A percentile compares a stretch with the other conserved stretches of the same genome.
Evolutionary conservation across 179 eudicot genomes (phyloP).

Genomic region (Carnegiea gigantea): DNA sequence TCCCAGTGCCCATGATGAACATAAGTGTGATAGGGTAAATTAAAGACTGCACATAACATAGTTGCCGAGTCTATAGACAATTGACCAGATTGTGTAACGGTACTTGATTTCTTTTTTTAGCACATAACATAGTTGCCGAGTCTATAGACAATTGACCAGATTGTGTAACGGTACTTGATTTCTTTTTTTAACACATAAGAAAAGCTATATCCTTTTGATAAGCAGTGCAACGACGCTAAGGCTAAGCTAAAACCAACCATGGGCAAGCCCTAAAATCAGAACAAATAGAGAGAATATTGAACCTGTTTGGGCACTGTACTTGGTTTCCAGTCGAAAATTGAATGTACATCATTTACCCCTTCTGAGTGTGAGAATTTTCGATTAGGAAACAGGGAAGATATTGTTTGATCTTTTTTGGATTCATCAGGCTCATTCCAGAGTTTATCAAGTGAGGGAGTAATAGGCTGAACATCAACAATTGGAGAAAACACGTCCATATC

Average conservation of each 20-base stretch:
- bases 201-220: too few species aligned
- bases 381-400: constrained; percentile 46
- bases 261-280: not conserved
- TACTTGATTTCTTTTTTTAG: too few species aligned
- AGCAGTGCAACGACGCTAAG: too few species aligned
- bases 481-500: constrained; percentile 99
- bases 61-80: too few species aligned
- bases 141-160: too few species aligned
- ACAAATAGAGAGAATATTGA: not conserved
- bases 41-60: too few species aligned
- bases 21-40: too few species aligned
- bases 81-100: too few species aligned
- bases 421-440: constrained; percentile 63
- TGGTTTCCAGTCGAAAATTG: constrained; percentile 74
- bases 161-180: too few species aligned
- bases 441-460: constrained; percentile 76
- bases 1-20: too few species aligned
- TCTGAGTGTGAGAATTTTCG: constrained; percentile 54
- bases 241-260: not conserved
- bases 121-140: too few species aligned
- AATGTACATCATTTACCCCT: constrained; percentile 41
- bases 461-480: constrained; percentile 83
- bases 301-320: constrained; percentile 65
- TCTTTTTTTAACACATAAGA: too few species aligned
- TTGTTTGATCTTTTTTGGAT: constrained; percentile 45